phyloP scores from a whole-genome alignment of 2,329 filamentous ascomycete genomes.

The Calonectria multiphialidica region DNA sequence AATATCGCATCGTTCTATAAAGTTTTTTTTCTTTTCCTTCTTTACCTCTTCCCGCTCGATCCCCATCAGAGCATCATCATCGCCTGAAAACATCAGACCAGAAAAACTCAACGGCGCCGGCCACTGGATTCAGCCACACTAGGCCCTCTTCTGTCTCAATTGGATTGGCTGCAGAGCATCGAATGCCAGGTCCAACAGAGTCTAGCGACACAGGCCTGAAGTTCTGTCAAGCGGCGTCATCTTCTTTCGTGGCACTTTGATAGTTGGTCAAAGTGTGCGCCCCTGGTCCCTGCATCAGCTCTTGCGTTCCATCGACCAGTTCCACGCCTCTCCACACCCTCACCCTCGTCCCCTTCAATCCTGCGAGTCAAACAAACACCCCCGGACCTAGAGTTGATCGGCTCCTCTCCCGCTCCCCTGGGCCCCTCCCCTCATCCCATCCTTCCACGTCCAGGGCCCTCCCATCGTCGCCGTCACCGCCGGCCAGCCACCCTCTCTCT shows the following conservation, averaged over 20 bases:
- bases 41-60: neutral
- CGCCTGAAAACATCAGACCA: neutral
- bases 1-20: neutral
- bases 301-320: slow-evolving; percentile 12
- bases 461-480: neutral
- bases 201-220: slow-evolving; percentile 15
- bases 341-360: neutral
- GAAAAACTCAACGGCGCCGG: neutral
- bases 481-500: neutral
- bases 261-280: slow-evolving; percentile 31
- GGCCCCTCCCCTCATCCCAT: neutral
- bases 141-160: neutral
- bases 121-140: neutral
- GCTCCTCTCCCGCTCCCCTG: slow-evolving; percentile 22
- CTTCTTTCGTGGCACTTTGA: slow-evolving; percentile 32
- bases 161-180: slow-evolving; percentile 19
- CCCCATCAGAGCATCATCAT: neutral
- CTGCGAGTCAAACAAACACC: slow-evolving; percentile 40
- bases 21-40: neutral
- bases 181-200: slow-evolving; percentile 9
- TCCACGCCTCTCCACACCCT: slow-evolving; percentile 3
- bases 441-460: neutral
- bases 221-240: slow-evolving; percentile 26
- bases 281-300: slow-evolving; percentile 37
- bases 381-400: slow-evolving; percentile 32